phyloP scores from a whole-genome alignment of 257 asterid genomes.

The Nicotiana attenuata region DNA sequence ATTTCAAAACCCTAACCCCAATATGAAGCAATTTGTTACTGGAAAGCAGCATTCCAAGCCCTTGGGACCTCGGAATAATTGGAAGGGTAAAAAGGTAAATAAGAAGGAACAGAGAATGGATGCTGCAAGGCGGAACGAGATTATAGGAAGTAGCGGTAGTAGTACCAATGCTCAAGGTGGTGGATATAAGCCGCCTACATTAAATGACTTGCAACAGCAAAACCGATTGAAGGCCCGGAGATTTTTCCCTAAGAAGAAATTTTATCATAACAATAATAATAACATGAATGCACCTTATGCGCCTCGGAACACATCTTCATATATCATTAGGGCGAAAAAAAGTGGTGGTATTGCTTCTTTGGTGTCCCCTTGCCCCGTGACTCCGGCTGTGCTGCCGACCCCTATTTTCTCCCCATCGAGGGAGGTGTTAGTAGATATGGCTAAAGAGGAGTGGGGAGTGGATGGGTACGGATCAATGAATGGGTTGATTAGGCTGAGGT shows the following conservation, averaged over 20 bases:
- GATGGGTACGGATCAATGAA: slow-evolving; percentile 90
- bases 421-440: slow-evolving; percentile 80
- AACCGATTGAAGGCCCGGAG: slow-evolving; percentile 58
- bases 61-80: slow-evolving; percentile 60
- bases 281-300: slow-evolving; percentile 54
- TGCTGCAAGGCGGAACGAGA: slow-evolving; percentile 44
- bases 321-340: slow-evolving; percentile 62
- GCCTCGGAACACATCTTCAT: slow-evolving; percentile 67
- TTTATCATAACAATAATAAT: slow-evolving; percentile 8
- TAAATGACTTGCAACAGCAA: slow-evolving; percentile 65
- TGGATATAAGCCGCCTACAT: slow-evolving; percentile 49
- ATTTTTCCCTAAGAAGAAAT: slow-evolving; percentile 27
- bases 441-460: slow-evolving; percentile 87
- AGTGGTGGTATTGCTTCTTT: slow-evolving; percentile 76
- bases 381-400: slow-evolving; percentile 74
- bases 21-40: slow-evolving; percentile 27
- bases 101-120: slow-evolving; percentile 39
- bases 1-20: slow-evolving; percentile 46
- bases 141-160: slow-evolving; percentile 20
- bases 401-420: slow-evolving; percentile 78
- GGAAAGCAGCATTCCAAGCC: slow-evolving; percentile 26
- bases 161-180: not conserved
- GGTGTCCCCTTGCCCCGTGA: slow-evolving; percentile 74
- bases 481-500: slow-evolving; percentile 74
- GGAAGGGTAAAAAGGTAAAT: slow-evolving; percentile 66